Evolutionary conservation across 2,329 filamentous ascomycete species (phyloP), one percentile per base, ranked within the genome.

Genomic region (Aspergillus glaucus): DNA sequence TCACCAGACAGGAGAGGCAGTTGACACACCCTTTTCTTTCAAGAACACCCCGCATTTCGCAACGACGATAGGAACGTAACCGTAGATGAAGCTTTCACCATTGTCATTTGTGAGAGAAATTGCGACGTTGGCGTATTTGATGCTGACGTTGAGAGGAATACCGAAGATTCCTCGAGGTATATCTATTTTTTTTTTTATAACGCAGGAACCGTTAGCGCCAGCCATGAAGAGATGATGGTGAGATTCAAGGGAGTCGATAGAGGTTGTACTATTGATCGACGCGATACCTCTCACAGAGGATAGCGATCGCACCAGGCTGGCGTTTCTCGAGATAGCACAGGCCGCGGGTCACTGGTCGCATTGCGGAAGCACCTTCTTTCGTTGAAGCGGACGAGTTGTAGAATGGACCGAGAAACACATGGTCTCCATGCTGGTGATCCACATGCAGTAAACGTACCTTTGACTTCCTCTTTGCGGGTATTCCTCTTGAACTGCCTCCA

Each of bases 41-140:
- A 98, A 69, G 59, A 91, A 98, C 3, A 98, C 91, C 54, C 93
- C 93, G 67, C 93, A 97, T 70, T 98, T 98, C 32, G 93, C 93
- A 47, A 98, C 92, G 40, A 98, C 92, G 56, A 98, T 97, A 15
- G 93, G 93, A 6, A 98, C 92, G 64, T 97, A 97, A 63, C 93
- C 93, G 68, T 97, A 98, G 47, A 97, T 96, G 69, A 95, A 97
- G 72, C 89, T 95, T 68, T 93, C 84, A 28, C 92, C 92, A 57
- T 93, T 81, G 57, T 92, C 88, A 66, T 97, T 91, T 57, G 93
- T 87, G 24, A 98, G 80, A 19, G 92, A 97, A 62, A 98, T 98
- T 55, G 93, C 93, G 52, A 98, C 93, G 65, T 97, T 98, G 50
- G 93, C 93, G 68, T 98, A 97, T 51, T 87, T 87, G 68, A 98